phyloP scores from a whole-genome alignment of 495 filamentous ascomycete genomes.

The Staphylotrichum longicolle region DNA sequence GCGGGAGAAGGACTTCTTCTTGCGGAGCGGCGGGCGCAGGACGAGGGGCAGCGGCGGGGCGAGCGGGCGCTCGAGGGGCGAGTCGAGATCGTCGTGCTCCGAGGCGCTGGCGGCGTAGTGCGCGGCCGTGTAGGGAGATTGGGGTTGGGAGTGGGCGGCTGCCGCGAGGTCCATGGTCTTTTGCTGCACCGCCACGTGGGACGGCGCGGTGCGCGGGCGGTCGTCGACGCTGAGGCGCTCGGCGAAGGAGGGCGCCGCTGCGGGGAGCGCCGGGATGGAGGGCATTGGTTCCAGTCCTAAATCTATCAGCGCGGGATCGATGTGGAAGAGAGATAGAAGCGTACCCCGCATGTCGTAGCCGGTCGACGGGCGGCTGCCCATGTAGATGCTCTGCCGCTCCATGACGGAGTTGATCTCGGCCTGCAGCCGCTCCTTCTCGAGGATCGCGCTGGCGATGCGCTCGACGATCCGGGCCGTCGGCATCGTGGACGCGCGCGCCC shows the following conservation, averaged over 20 bases:
- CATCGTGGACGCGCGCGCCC: constrained; percentile 34
- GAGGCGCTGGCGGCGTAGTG: neutral
- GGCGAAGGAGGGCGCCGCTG: constrained; percentile 49
- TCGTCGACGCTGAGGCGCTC: constrained; percentile 45
- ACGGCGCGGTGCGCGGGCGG: constrained; percentile 39
- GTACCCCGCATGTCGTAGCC: constrained; percentile 32
- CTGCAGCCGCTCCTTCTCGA: constrained; percentile 53
- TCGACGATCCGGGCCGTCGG: constrained; percentile 45
- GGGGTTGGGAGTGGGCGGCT: constrained; percentile 26
- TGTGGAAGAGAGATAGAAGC: neutral
- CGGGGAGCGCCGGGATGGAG: constrained; percentile 45
- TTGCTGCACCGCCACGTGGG: constrained; percentile 21
- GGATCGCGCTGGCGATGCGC: constrained; percentile 51
- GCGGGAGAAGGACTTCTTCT: constrained; percentile 58
- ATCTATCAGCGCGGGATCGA: constrained; percentile 19
- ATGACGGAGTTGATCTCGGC: constrained; percentile 53
- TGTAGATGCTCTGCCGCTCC: constrained; percentile 53
- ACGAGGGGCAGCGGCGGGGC: constrained; percentile 54
- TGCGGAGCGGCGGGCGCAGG: constrained; percentile 49
- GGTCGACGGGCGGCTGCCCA: constrained; percentile 49
- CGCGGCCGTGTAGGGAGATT: neutral
- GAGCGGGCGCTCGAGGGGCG: constrained; percentile 38
- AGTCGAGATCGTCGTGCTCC: neutral
- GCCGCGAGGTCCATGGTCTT: constrained; percentile 24
- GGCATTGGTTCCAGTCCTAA: constrained; percentile 47